Evolutionary conservation across 139 green algal genomes (phyloP).

Genomic region (Tetratostichococcus sp.): DNA sequence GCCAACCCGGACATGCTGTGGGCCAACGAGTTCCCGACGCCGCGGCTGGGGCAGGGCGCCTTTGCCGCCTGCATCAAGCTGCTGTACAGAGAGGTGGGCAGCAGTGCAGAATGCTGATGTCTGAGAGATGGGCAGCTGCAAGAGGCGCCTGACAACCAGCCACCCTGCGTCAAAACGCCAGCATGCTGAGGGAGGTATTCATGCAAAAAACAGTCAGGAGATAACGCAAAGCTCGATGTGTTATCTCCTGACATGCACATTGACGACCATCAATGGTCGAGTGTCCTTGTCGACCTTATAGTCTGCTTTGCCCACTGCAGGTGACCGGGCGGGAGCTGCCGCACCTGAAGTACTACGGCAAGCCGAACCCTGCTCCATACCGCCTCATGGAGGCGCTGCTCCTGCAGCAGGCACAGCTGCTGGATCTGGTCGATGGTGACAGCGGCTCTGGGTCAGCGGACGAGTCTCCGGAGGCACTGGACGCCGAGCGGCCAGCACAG

Average conservation of each 20-base stretch:
- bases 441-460: neutral
- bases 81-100: slow-evolving; percentile 34
- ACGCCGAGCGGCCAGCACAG: neutral
- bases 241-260: too few relatives aligned
- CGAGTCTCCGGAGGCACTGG: neutral
- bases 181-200: too few relatives aligned
- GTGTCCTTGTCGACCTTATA: neutral
- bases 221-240: too few relatives aligned
- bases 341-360: slow-evolving; percentile 49
- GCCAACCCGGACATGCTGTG: slow-evolving; percentile 69
- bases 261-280: too few relatives aligned
- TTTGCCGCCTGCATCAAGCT: slow-evolving; percentile 53
- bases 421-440: slow-evolving; percentile 27
- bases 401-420: slow-evolving; percentile 39
- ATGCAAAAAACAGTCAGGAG: too few relatives aligned
- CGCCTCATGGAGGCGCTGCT: slow-evolving; percentile 54
- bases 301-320: too few relatives aligned
- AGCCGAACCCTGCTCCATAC: slow-evolving; percentile 63
- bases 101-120: neutral
- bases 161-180: too few relatives aligned
- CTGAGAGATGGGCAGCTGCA: too few relatives aligned
- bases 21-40: slow-evolving; percentile 55
- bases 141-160: too few relatives aligned
- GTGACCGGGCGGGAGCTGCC: neutral
- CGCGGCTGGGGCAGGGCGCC: slow-evolving; percentile 65